Percentiles rank a stretch among this genome's conserved stretches.
Conservation (phyloP, 257 asterid species). For the Solanum appendiculatum region DNA sequence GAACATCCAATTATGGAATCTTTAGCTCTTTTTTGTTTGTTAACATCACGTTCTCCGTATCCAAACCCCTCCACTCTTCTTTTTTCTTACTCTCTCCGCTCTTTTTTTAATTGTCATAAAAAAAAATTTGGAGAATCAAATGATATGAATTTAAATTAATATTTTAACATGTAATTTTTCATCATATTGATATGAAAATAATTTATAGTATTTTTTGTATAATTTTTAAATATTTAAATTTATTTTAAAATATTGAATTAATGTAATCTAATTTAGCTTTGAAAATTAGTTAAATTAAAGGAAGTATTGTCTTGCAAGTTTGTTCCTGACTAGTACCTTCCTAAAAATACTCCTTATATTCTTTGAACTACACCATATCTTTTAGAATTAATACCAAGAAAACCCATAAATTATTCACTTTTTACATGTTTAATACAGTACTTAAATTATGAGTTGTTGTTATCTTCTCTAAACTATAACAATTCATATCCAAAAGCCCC, state of each 20-base stretch:
- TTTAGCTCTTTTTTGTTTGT: slow-evolving; percentile 12
- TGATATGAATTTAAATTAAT: no score
- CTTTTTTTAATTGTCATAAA: no score
- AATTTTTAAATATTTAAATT: no score
- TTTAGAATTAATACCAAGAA: not conserved
- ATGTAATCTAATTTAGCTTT: no score
- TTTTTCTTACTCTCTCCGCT: not conserved
- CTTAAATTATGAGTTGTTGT: not conserved
- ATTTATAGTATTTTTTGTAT: no score
- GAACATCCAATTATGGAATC: slow-evolving; percentile 33
- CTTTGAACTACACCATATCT: no score
- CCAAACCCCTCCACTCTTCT: not conserved
- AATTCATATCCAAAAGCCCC: not conserved
- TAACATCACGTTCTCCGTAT: not conserved
- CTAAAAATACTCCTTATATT: not conserved
- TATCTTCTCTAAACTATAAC: not conserved
- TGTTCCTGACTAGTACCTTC: not conserved
- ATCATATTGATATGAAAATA: no score
- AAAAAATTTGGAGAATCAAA: no score
- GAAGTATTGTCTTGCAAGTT: no score
- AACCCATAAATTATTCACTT: not conserved
- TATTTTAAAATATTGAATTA: no score
- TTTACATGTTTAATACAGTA: not conserved
- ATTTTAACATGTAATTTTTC: no score
- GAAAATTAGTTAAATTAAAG: no score